Conservation (phyloP, 306 rosid species). For the Erythrophleum fordii region DNA sequence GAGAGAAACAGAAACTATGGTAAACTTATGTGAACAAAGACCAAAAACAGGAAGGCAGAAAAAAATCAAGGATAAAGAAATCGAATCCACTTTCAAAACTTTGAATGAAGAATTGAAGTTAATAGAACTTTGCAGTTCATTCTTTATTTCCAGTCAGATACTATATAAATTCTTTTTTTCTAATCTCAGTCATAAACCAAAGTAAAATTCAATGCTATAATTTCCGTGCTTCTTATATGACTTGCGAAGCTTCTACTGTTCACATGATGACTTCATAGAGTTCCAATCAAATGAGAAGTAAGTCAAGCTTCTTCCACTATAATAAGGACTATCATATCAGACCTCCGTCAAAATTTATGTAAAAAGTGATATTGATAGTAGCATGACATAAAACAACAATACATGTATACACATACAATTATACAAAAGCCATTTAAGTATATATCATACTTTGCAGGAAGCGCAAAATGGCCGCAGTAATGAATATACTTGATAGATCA, state of each 20-base stretch:
- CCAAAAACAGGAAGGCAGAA: background rate
- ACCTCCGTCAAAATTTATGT: background rate
- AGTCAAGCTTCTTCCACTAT: slow-evolving; percentile 20
- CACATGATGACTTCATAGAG: background rate
- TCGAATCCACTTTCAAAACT: background rate
- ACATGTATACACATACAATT: slow-evolving; percentile 13
- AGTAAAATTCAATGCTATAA: background rate
- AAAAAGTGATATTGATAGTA: slow-evolving; percentile 28
- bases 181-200: background rate
- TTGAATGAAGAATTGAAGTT: background rate
- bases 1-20: slow-evolving; percentile 20
- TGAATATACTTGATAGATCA: slow-evolving; percentile 82
- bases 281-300: slow-evolving; percentile 1
- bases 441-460: slow-evolving; percentile 78
- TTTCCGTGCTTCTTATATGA: background rate
- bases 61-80: background rate
- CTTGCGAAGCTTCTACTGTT: background rate
- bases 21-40: slow-evolving; percentile 30
- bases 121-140: background rate
- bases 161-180: background rate
- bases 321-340: slow-evolving; percentile 11
- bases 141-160: background rate
- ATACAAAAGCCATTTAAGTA: slow-evolving; percentile 7
- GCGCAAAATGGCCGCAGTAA: slow-evolving; percentile 93
- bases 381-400: background rate